Evolutionary conservation across 2,329 filamentous ascomycete genomes (phyloP).

Genomic region (Magnaporthales sp.): DNA sequence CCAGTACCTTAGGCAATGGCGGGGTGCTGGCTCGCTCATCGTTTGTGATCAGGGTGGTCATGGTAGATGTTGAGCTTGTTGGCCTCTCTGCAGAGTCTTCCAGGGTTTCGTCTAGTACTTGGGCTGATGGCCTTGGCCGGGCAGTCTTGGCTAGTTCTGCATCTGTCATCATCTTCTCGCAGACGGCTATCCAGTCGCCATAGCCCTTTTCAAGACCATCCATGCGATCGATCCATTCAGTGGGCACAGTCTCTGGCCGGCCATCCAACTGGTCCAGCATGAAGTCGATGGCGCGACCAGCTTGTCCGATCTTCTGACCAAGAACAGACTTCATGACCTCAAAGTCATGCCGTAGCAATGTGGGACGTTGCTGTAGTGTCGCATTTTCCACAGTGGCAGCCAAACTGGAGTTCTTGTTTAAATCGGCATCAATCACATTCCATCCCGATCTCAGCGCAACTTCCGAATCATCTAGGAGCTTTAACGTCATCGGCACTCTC

Average conservation of each 20-base stretch:
- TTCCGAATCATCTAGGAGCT: conserved; percentile 57
- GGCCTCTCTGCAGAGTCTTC: background rate
- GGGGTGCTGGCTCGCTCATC: conserved; percentile 24
- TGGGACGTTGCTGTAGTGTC: background rate
- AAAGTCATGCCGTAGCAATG: conserved; percentile 36
- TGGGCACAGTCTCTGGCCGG: conserved; percentile 72
- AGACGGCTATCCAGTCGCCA: conserved; percentile 70
- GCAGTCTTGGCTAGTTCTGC: conserved; percentile 38
- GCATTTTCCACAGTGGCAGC: conserved; percentile 11
- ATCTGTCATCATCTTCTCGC: conserved; percentile 65
- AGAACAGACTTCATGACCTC: conserved; percentile 54
- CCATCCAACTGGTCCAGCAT: conserved; percentile 87
- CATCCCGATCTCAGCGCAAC: conserved; percentile 58
- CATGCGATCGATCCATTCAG: conserved; percentile 79
- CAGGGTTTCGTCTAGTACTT: background rate
- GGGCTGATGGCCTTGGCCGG: background rate
- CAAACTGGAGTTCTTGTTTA: background rate
- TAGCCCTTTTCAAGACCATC: conserved; percentile 73
- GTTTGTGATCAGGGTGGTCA: background rate
- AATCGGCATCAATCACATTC: conserved; percentile 39
- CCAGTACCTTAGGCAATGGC: conserved; percentile 23
- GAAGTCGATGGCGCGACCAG: conserved; percentile 68
- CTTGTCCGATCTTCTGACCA: conserved; percentile 57
- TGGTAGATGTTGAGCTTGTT: background rate
- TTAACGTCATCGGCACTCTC: conserved; percentile 61